These are phyloP conservation scores for Lasiosphaeriaceae sp. DNA, from an alignment of 495 filamentous ascomycete species.

Conservation along the genomic window DNA sequence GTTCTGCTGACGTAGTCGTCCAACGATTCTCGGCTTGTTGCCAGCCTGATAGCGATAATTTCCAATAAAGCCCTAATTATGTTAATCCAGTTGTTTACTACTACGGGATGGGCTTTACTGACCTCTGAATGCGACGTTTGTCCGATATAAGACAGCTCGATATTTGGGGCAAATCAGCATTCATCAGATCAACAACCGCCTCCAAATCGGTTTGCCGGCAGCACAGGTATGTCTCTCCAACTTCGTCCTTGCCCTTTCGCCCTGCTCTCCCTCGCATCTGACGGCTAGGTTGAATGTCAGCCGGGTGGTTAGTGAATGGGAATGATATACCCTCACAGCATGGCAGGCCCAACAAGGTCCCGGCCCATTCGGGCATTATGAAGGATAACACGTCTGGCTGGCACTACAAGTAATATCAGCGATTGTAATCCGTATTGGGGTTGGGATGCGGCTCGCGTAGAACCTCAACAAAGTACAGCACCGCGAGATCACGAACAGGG, in stretches of 20 bases:
- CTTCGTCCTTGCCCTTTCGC: constrained; percentile 76
- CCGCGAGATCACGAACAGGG: no score
- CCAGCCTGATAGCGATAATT: constrained; percentile 67
- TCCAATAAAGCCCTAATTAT: constrained; percentile 61
- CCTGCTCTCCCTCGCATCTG: constrained; percentile 85
- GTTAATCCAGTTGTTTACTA: not conserved
- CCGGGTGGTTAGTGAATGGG: not conserved
- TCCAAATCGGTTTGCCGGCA: constrained; percentile 68
- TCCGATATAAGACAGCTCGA: constrained; percentile 68
- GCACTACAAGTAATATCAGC: constrained; percentile 16
- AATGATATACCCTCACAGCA: constrained; percentile 52
- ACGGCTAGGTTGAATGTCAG: constrained; percentile 42
- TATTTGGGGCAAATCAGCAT: constrained; percentile 68
- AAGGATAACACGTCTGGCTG: constrained; percentile 72
- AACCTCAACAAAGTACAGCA: no score
- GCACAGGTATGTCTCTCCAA: constrained; percentile 77
- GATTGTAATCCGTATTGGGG: not conserved
- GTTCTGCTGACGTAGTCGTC: constrained; percentile 70
- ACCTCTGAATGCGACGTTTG: constrained; percentile 60
- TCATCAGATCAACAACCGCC: constrained; percentile 64
- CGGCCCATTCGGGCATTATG: constrained; percentile 75
- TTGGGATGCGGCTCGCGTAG: no score
- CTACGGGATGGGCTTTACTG: not conserved
- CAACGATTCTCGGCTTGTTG: constrained; percentile 63
- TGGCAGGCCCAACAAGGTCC: constrained; percentile 70